Conservation (phyloP, 495 filamentous ascomycete species). For the Parachaetomium inaequale region DNA sequence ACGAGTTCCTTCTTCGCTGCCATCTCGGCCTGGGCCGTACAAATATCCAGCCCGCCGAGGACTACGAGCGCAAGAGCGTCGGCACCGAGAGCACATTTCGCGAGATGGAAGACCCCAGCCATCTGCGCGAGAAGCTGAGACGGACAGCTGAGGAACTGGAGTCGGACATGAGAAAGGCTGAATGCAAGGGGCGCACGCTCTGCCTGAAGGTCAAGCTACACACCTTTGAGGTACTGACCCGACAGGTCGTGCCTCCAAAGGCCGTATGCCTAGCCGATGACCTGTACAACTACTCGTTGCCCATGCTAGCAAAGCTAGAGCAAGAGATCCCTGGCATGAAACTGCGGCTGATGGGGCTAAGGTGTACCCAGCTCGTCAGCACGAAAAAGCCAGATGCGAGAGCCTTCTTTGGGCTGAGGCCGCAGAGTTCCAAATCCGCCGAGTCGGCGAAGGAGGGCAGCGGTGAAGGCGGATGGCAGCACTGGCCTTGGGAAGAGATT, state of each 20-base stretch:
- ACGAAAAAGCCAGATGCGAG: slow-evolving; percentile 68
- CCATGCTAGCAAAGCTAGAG: slow-evolving; percentile 82
- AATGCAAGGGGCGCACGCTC: slow-evolving; percentile 85
- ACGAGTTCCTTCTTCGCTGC: slow-evolving; percentile 76
- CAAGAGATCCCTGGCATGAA: slow-evolving; percentile 79
- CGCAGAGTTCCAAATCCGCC: slow-evolving; percentile 19
- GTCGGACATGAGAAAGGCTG: slow-evolving; percentile 72
- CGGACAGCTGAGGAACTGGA: slow-evolving; percentile 82
- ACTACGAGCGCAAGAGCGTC: slow-evolving; percentile 88
- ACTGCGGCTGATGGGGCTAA: slow-evolving; percentile 80
- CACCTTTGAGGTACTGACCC: slow-evolving; percentile 84
- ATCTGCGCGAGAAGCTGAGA: slow-evolving; percentile 73
- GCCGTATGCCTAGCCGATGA: slow-evolving; percentile 73
- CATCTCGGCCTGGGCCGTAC: slow-evolving; percentile 90
- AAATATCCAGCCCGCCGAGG: slow-evolving; percentile 78
- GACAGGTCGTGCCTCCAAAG: slow-evolving; percentile 71
- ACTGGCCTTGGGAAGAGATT: slow-evolving; percentile 64
- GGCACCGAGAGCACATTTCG: slow-evolving; percentile 91
- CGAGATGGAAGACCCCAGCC: slow-evolving; percentile 65
- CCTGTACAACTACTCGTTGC: slow-evolving; percentile 73
- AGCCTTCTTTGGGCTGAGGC: slow-evolving; percentile 72
- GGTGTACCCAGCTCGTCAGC: slow-evolving; percentile 81
- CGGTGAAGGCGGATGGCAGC: slow-evolving; percentile 55
- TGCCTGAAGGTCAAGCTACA: slow-evolving; percentile 92
- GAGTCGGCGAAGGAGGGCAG: slow-evolving; percentile 15